Evolutionary conservation across 2,329 filamentous ascomycete species (phyloP).

Genomic region (Sclerotinia subarctica): DNA sequence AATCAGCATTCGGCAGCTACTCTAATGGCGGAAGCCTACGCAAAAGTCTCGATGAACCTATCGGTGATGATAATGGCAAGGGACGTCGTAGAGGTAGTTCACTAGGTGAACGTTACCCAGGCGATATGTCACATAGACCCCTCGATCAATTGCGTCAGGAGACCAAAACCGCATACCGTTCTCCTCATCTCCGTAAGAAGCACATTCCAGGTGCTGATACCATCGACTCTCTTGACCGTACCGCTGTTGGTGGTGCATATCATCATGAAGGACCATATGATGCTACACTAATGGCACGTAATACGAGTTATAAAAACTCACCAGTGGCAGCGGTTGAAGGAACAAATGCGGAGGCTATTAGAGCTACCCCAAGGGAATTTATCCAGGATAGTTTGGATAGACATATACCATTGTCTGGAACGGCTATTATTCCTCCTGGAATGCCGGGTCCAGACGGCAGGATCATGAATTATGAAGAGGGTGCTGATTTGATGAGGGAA

Average conservation of each 20-base stretch:
- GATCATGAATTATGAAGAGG: constrained; percentile 76
- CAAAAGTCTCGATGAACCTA: constrained; percentile 28
- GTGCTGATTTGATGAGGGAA: constrained; percentile 81
- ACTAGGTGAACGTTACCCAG: constrained; percentile 58
- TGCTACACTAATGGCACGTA: constrained; percentile 71
- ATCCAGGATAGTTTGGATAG: constrained; percentile 68
- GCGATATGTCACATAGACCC: constrained; percentile 63
- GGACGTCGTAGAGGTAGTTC: constrained; percentile 46
- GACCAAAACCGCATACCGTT: constrained; percentile 61
- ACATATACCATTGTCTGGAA: constrained; percentile 79
- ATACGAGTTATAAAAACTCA: constrained; percentile 58
- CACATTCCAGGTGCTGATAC: constrained; percentile 67
- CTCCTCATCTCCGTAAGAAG: constrained; percentile 63
- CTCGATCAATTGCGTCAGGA: constrained; percentile 65
- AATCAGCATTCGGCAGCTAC: constrained; percentile 36
- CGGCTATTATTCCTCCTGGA: constrained; percentile 73
- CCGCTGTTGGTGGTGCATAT: constrained; percentile 60
- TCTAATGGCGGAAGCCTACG: constrained; percentile 21
- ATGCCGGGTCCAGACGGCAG: constrained; percentile 64
- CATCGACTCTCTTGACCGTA: constrained; percentile 75
- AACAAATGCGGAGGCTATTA: constrained; percentile 72
- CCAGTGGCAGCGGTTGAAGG: constrained; percentile 74
- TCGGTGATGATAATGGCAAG: constrained; percentile 35
- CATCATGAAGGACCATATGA: constrained; percentile 93
- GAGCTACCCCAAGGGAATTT: constrained; percentile 76